These are phyloP conservation scores for Pseudocercospora vitis DNA, from an alignment of 2,329 filamentous ascomycete genomes.

Conservation along the genomic window DNA sequence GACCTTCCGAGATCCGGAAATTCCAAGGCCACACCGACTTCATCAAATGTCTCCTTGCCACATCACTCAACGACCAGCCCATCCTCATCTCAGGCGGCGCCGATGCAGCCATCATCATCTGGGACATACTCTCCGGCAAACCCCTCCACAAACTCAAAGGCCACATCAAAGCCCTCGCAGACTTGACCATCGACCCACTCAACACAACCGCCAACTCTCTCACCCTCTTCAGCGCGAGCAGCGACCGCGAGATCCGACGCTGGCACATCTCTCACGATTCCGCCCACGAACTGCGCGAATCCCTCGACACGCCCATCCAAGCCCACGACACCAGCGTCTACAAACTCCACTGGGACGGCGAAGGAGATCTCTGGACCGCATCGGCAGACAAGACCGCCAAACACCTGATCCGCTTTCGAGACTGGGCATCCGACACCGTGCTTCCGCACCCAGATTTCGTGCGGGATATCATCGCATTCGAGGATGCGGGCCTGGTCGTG, in stretches of 20 bases:
- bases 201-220: constrained; percentile 48
- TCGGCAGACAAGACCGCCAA: constrained; percentile 88
- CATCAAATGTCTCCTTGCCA: constrained; percentile 74
- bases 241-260: constrained; percentile 63
- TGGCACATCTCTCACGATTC: constrained; percentile 64
- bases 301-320: constrained; percentile 59
- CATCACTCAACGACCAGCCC: constrained; percentile 61
- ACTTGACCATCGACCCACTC: constrained; percentile 72
- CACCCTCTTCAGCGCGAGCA: constrained; percentile 73
- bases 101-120: constrained; percentile 63
- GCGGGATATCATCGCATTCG: constrained; percentile 69
- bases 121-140: constrained; percentile 68
- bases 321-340: constrained; percentile 93
- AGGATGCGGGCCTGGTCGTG: constrained; percentile 70
- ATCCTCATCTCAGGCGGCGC: constrained; percentile 50
- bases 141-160: constrained; percentile 77
- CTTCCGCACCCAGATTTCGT: constrained; percentile 88
- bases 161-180: constrained; percentile 73
- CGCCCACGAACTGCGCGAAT: constrained; percentile 54
- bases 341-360: constrained; percentile 65
- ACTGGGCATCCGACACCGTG: constrained; percentile 69
- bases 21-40: constrained; percentile 77
- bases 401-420: constrained; percentile 67
- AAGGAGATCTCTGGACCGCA: constrained; percentile 76
- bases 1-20: constrained; percentile 5